phyloP scores from a whole-genome alignment of 805 yeast genomes.

The Lachancea meyersii region DNA sequence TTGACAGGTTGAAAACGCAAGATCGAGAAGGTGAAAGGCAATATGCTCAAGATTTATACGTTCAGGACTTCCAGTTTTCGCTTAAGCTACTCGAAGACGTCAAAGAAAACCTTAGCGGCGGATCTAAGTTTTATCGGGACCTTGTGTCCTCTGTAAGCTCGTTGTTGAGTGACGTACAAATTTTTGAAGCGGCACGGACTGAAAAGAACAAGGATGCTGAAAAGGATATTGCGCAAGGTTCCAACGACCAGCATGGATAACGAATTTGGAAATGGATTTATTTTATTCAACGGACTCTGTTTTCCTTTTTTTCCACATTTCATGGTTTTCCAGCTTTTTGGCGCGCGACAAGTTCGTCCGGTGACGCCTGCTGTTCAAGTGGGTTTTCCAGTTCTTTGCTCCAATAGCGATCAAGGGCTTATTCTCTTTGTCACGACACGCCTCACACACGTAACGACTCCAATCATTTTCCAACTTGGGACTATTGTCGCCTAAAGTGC shows the following conservation, averaged over 20 bases:
- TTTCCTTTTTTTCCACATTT: conserved; percentile 34
- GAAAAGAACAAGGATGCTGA: conserved; percentile 50
- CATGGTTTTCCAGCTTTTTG: conserved; percentile 48
- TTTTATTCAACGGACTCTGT: neutral
- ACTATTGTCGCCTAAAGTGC: conserved; percentile 5
- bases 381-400: conserved; percentile 61
- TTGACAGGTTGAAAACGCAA: conserved; percentile 37
- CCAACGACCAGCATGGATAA: too few relatives aligned
- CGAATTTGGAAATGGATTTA: neutral
- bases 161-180: conserved; percentile 44
- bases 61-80: conserved; percentile 24
- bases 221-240: conserved; percentile 12
- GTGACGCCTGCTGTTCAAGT: conserved; percentile 64
- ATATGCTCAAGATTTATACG: conserved; percentile 20
- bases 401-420: conserved; percentile 65
- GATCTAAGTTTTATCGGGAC: conserved; percentile 62
- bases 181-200: conserved; percentile 43
- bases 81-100: conserved; percentile 45
- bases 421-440: conserved; percentile 53
- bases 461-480: conserved; percentile 35
- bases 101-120: conserved; percentile 56
- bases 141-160: conserved; percentile 43
- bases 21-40: conserved; percentile 24
- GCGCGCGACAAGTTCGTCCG: conserved; percentile 44
- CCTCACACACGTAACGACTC: conserved; percentile 63